Base-by-base conservation (phyloP, 2,329 filamentous ascomycete genomes). In the Eutypa lata region DNA sequence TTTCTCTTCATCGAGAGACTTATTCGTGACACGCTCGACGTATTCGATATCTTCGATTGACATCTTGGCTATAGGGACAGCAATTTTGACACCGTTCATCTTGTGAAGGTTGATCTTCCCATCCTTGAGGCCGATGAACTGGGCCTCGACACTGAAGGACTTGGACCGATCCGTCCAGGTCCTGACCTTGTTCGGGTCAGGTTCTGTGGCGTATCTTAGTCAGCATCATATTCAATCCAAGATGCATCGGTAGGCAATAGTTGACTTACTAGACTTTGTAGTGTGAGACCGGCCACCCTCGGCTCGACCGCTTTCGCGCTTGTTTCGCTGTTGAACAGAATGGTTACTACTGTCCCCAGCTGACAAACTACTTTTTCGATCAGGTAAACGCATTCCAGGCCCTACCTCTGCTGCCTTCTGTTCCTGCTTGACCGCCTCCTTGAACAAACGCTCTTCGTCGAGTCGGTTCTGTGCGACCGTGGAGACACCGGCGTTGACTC, bases 71-170 rank as follows among this genome's bases (percentile, higher is more conserved):
- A 97, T 84, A 2, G 94, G 94, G 3, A 99, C 94, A 8, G 94
- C 94, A 71, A 99, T 99, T 73, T 97, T 97, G 64, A 99, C 91
- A 37, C 94, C 94, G 68, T 99, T 99, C 73, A 91, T 82, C 76
- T 99, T 99, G 77, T 99, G 94, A 21, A 99, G 78, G 71, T 99
- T 95, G 60, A 99, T 95, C 72, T 97, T 97, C 58, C 92, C 91
- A 68, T 97, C 94, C 69, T 91, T 91, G 49, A 97, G 81, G 26
- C 91, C 93, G 49, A 99, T 84, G 66, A 97, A 99, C 68, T 99
- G 91, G 16, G 94, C 94, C 61, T 97, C 94, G 51, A 99, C 94
- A 62, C 91, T 97, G 74, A 99, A 99, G 1, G 92, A 93, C 64
- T 93, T 94, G 35, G 91, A 91, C 61, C 94, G 85, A 72, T 99